Evolutionary conservation across 257 asterid genomes (phyloP), one percentile per base, ranked within the genome.

Genomic region (Solanum ossicruentum): DNA sequence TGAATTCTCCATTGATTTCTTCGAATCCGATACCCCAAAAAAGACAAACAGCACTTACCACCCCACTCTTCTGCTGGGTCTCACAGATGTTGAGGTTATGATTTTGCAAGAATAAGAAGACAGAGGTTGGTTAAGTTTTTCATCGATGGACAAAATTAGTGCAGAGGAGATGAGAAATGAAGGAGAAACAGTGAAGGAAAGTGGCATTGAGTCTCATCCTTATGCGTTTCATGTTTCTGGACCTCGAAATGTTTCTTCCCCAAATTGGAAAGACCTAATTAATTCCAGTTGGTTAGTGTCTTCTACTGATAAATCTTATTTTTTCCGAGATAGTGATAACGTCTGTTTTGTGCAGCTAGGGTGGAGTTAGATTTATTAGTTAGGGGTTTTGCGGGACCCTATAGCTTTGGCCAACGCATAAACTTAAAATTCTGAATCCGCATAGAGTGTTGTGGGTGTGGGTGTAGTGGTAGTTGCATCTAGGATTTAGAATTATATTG

Each of bases 161-260:
- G 88, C 84, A 71, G 95, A 87, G 10, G 95, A 90, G 86, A 85
- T 84, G 85, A 87, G 86, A 66, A 87, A 32, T 49, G 91, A 47
- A 67, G 81, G 73, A 2, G 70, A 82, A 49, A 56, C 28, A 60
- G 82, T 56, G 78, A 85, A 67, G 85, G 77, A 85, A 16, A 85
- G 26, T 32, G 51, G 21, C 20, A 55, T 41, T 21, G 82, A 83
- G 49, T 43, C 84, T 36, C 92, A 89, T 86, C 92, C 90, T 2
- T 84, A 89, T 66, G 92, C 90, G 11, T 89, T 89, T 80, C 92
- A 89, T 86, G 90, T 89, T 1, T 89, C 92, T 20, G 92, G 92
- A 32, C 92, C 92, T 20, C 85, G 92, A 9, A 89, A 89, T 47
- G 83, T 87, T 83, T 83, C 90, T 83, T 89, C 92, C 21, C 92